These are phyloP conservation scores for Cairneyella variabilis DNA, from an alignment of 495 filamentous ascomycete species.

Conservation along the genomic window DNA sequence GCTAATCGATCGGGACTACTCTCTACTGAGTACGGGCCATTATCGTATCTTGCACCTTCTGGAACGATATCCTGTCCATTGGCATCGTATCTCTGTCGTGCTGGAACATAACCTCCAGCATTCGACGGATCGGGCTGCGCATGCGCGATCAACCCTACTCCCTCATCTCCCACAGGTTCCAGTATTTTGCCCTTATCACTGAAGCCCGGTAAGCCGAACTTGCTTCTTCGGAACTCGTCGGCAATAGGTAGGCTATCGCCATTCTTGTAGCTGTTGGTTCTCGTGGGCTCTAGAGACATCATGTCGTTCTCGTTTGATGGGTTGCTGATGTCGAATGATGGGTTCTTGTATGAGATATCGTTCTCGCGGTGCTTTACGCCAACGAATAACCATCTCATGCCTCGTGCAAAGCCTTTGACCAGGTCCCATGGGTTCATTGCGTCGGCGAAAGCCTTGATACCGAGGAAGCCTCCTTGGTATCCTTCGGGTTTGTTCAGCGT, in stretches of 20 bases:
- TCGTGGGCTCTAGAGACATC: conserved; percentile 24
- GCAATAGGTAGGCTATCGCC: conserved; percentile 39
- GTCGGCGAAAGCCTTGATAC: conserved; percentile 60
- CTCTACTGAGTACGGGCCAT: neutral
- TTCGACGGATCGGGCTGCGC: conserved; percentile 40
- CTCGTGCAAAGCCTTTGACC: conserved; percentile 70
- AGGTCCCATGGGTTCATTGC: conserved; percentile 85
- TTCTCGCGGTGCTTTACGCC: conserved; percentile 53
- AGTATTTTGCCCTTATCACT: neutral
- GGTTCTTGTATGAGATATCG: conserved; percentile 38
- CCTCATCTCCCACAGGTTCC: conserved; percentile 30
- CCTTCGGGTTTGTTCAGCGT: conserved; percentile 50
- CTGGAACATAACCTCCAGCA: conserved; percentile 21
- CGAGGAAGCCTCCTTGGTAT: conserved; percentile 46
- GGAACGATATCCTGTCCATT: conserved; percentile 21
- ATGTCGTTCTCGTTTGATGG: conserved; percentile 31
- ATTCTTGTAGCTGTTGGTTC: conserved; percentile 25
- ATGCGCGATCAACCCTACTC: conserved; percentile 41
- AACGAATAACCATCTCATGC: conserved; percentile 77
- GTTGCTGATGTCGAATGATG: neutral
- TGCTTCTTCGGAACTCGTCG: conserved; percentile 38
- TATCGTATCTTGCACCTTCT: conserved; percentile 9
- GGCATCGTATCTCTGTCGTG: conserved; percentile 19
- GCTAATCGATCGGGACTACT: conserved; percentile 12
- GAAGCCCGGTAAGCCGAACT: conserved; percentile 25